phyloP scores from a whole-genome alignment of 2,329 filamentous ascomycete genomes.

The Penicillium italicum region DNA sequence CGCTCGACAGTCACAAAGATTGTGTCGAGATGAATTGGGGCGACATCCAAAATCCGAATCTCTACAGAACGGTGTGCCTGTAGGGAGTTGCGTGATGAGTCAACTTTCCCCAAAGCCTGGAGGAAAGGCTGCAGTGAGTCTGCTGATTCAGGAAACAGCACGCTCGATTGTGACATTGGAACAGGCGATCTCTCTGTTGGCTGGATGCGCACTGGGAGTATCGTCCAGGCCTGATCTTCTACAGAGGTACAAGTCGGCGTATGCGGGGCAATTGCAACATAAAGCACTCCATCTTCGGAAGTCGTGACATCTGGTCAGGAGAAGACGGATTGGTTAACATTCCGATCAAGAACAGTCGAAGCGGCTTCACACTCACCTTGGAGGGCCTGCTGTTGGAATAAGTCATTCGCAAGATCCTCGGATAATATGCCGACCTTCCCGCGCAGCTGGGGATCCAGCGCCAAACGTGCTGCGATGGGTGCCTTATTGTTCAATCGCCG shows the following conservation, averaged over 20 bases:
- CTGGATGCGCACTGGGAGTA: slow-evolving; percentile 67
- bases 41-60: slow-evolving; percentile 75
- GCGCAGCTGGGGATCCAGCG: slow-evolving; percentile 80
- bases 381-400: slow-evolving; percentile 61
- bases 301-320: slow-evolving; percentile 17
- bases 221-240: slow-evolving; percentile 72
- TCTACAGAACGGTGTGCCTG: slow-evolving; percentile 76
- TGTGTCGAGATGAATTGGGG: slow-evolving; percentile 74
- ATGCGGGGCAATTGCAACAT: slow-evolving; percentile 48
- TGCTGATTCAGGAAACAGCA: slow-evolving; percentile 71
- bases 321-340: slow-evolving; percentile 6
- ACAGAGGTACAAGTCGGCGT: slow-evolving; percentile 42
- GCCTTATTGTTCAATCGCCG: slow-evolving; percentile 59
- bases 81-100: slow-evolving; percentile 70
- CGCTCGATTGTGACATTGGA: slow-evolving; percentile 68
- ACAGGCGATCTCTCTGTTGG: slow-evolving; percentile 48
- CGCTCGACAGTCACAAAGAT: slow-evolving; percentile 84
- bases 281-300: slow-evolving; percentile 34
- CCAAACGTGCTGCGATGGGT: slow-evolving; percentile 71
- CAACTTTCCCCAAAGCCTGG: slow-evolving; percentile 65
- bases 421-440: slow-evolving; percentile 84
- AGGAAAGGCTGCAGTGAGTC: slow-evolving; percentile 76
- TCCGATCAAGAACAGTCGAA: background rate
- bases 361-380: slow-evolving; percentile 45
- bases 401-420: slow-evolving; percentile 75